Base-by-base conservation (phyloP, 2,329 filamentous ascomycete genomes). In the Elsinoe arachidis region DNA sequence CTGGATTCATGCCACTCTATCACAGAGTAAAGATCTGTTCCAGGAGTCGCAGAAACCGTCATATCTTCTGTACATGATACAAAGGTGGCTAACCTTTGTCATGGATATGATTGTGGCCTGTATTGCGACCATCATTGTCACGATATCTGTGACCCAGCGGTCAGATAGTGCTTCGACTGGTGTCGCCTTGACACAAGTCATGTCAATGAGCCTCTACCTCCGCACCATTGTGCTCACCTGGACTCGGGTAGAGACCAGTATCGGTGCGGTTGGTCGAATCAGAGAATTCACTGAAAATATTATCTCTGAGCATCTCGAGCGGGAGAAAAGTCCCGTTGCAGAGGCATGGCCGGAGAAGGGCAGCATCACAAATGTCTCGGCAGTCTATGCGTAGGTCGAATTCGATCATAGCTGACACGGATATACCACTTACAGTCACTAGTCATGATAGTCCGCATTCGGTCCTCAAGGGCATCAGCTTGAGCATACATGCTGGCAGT, bases 201-300 rank as follows among this genome's bases (percentile, higher is more conserved):
- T 82, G 17, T 67, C 73, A 19, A 80, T 83, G 66, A 80, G 76
- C 44, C 72, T 76, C 43, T 74, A 71, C 53, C 71, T 82, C 59
- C 78, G 77, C 57, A 65, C 75, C 7, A 65, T 80, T n/a, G 71
- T 80, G 5, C 66, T 72, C 0, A 75, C 73, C 46, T 84, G 80
- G 79, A 82, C 80, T 0, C 73, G 74, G 39, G 68, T 84, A 12
- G 81, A 84, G 62, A 83, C 80, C 0, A 75, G 76, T 33, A 75
- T 84, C 43, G 81, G 81, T 7, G 80, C 80, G 9, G 74, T 84
- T 9, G 71, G 76, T 4, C 73, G 81, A 21, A 73, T 82, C 60
- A 79, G 78, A 63, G 72, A 73, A n/a, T 82, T 82, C 60, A 73
- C 72, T 1, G 69, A 72, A 6, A 72, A 69, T 33, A 73, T 74